Evolutionary conservation across 768 basidiomycete genomes (phyloP).

Genomic region (Lactarius psammicola): DNA sequence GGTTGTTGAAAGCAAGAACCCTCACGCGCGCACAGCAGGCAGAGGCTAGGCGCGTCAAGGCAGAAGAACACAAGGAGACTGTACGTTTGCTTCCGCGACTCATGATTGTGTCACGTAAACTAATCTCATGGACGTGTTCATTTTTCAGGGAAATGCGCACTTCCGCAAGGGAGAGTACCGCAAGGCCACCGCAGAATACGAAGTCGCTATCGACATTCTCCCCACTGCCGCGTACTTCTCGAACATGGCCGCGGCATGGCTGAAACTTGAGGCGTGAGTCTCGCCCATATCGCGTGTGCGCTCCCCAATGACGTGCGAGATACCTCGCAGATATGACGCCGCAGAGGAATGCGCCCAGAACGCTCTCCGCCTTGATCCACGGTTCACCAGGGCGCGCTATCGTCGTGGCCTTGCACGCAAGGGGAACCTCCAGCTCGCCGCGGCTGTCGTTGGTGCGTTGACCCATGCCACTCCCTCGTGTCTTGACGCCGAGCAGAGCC

Average conservation of each 20-base stretch:
- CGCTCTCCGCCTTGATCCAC: slow-evolving; percentile 31
- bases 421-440: slow-evolving; percentile 28
- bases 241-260: slow-evolving; percentile 45
- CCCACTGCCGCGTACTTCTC: slow-evolving; percentile 40
- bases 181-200: slow-evolving; percentile 43
- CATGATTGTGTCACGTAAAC: neutral
- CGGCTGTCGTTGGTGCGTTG: slow-evolving; percentile 32
- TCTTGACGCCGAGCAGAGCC: slow-evolving; percentile 16
- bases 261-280: slow-evolving; percentile 40
- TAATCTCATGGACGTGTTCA: neutral
- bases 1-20: neutral
- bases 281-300: neutral
- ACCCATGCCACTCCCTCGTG: neutral
- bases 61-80: slow-evolving; percentile 6
- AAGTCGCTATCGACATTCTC: slow-evolving; percentile 40
- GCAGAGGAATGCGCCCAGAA: neutral
- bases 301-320: neutral
- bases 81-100: slow-evolving; percentile 6
- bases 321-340: neutral
- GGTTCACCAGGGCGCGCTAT: slow-evolving; percentile 38
- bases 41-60: neutral
- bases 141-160: slow-evolving; percentile 43
- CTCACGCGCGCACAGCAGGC: slow-evolving; percentile 2
- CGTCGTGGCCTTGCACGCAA: slow-evolving; percentile 38
- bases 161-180: slow-evolving; percentile 41